phyloP scores from a whole-genome alignment of 129 eudicot species.

The Silybum marianum region DNA sequence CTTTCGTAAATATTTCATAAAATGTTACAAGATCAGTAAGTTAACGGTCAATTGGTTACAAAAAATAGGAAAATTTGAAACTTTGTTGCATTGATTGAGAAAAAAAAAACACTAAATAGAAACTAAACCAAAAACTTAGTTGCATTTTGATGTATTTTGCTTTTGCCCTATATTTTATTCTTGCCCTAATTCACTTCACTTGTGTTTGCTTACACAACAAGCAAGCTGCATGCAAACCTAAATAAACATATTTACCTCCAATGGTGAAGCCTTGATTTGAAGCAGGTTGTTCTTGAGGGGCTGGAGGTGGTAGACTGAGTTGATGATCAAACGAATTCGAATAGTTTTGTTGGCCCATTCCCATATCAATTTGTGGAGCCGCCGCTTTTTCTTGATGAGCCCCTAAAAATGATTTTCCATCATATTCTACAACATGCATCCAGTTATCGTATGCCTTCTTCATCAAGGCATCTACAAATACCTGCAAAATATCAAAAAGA shows the following conservation, averaged over 20 bases:
- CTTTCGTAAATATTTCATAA: not conserved
- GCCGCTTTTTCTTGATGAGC: slow-evolving; percentile 50
- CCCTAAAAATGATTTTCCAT: slow-evolving; percentile 81
- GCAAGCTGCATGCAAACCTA: not conserved
- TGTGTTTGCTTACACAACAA: not conserved
- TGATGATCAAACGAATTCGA: slow-evolving; percentile 62
- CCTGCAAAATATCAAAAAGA: slow-evolving; percentile 48
- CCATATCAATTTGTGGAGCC: slow-evolving; percentile 47
- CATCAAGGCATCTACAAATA: slow-evolving; percentile 80
- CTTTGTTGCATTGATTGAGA: not conserved
- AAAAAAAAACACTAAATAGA: not conserved
- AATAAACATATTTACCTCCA: slow-evolving; percentile 54
- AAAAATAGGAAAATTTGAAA: not conserved
- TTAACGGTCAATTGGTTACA: not conserved
- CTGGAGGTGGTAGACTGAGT: slow-evolving; percentile 59
- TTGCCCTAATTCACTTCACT: not conserved
- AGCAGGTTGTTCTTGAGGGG: slow-evolving; percentile 55
- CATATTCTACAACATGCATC: slow-evolving; percentile 94
- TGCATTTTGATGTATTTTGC: not conserved
- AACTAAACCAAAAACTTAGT: not conserved
- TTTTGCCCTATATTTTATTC: not conserved
- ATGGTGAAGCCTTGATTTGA: slow-evolving; percentile 49
- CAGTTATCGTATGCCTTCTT: slow-evolving; percentile 99
- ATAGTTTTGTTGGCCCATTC: slow-evolving; percentile 42
- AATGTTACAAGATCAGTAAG: not conserved